These are phyloP conservation scores for Heracleum sosnowskyi DNA, from an alignment of 129 eudicot species.

Conservation along the genomic window DNA sequence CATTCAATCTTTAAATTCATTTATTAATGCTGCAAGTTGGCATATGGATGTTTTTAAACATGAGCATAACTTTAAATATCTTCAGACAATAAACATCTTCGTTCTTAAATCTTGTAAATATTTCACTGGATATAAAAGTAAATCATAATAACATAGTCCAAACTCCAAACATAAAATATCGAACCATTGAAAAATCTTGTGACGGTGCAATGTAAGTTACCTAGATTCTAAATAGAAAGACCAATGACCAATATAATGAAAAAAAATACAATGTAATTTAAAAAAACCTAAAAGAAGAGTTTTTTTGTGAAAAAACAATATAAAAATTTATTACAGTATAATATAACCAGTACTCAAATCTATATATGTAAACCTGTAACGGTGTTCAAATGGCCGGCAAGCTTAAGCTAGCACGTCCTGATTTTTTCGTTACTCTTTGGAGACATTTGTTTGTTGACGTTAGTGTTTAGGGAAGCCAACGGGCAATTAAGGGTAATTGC, in stretches of 20 bases:
- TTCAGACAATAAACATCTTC: too few species aligned
- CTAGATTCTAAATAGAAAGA: too few species aligned
- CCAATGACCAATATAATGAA: too few species aligned
- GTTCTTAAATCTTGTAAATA: too few species aligned
- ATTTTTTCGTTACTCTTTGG: not conserved
- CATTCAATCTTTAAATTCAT: not conserved
- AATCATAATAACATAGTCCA: too few species aligned
- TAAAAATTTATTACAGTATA: too few species aligned
- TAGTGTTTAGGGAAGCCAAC: not conserved
- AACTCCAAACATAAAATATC: not conserved
- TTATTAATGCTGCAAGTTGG: not conserved
- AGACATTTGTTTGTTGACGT: not conserved
- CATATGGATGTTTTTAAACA: not conserved
- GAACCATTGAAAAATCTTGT: not conserved
- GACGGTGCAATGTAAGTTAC: not conserved
- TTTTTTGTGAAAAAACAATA: too few species aligned
- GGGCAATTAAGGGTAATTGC: not conserved
- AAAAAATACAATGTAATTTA: not conserved
- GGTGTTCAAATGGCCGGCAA: not conserved
- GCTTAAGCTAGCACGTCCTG: not conserved
- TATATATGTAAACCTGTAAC: not conserved
- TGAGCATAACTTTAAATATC: not conserved
- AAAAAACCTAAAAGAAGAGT: too few species aligned
- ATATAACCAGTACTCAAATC: too few species aligned
- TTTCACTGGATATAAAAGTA: not conserved